phyloP scores from a whole-genome alignment of 495 filamentous ascomycete species.

The Chaetomidium leptoderma region DNA sequence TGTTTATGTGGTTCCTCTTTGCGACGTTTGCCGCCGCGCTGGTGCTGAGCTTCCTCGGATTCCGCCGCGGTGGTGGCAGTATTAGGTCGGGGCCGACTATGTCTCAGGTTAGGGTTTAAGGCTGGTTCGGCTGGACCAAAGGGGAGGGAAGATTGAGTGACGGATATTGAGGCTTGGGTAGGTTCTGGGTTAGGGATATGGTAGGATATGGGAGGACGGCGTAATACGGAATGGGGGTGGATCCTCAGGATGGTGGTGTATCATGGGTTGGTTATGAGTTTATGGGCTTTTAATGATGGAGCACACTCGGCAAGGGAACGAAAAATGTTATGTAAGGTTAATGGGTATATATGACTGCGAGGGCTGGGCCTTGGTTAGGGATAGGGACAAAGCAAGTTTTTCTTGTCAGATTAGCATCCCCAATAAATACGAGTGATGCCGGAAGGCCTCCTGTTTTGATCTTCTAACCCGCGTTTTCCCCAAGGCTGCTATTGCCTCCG shows the following conservation, averaged over 20 bases:
- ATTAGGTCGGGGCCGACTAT: constrained; percentile 40
- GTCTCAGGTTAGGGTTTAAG: constrained; percentile 46
- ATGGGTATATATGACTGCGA: constrained; percentile 8
- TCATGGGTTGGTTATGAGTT: constrained; percentile 8
- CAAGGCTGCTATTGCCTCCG: not conserved
- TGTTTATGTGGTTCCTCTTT: constrained; percentile 50
- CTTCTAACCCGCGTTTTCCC: not conserved
- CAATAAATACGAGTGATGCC: not conserved
- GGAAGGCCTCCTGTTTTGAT: not conserved
- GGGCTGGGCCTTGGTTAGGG: not conserved
- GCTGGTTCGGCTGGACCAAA: not conserved
- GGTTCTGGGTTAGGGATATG: not conserved
- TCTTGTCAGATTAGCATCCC: constrained; percentile 6
- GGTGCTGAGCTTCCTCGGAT: constrained; percentile 32
- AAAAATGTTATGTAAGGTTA: not conserved
- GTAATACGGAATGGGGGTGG: not conserved
- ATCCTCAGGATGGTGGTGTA: constrained; percentile 1
- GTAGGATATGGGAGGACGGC: not conserved
- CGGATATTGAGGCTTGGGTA: not conserved
- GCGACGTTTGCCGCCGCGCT: constrained; percentile 34
- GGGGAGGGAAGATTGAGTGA: not conserved
- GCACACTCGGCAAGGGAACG: no score
- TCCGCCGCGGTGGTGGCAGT: constrained; percentile 42
- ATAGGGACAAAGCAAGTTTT: not conserved
- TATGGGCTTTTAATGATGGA: constrained; percentile 3